Evolutionary conservation across 306 rosid genomes (phyloP).

Genomic region (Begonia peltatifolia): DNA sequence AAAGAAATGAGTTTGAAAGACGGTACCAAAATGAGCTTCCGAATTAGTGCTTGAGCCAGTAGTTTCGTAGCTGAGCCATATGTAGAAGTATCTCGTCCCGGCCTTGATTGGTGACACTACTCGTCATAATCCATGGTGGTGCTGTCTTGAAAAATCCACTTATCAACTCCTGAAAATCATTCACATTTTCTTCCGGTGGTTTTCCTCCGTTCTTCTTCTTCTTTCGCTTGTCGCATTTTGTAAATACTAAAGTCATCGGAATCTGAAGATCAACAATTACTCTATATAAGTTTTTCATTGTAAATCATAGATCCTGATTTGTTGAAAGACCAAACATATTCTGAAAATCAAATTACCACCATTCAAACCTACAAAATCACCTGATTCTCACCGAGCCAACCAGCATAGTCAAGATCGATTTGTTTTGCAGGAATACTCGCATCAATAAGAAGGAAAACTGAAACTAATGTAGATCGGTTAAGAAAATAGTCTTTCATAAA

Average conservation of each 20-base stretch:
- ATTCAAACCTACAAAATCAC: slow-evolving; percentile 17
- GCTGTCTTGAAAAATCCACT: slow-evolving; percentile 53
- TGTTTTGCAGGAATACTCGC: slow-evolving; percentile 91
- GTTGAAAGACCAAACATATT: no score
- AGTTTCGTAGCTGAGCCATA: slow-evolving; percentile 88
- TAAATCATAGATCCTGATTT: no score
- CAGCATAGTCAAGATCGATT: slow-evolving; percentile 85
- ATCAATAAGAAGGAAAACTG: slow-evolving; percentile 93
- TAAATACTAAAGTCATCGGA: slow-evolving; percentile 91
- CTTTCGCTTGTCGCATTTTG: slow-evolving; percentile 97
- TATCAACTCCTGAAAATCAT: slow-evolving; percentile 74
- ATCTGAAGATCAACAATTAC: slow-evolving; percentile 34
- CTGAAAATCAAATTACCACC: background rate
- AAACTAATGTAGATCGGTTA: slow-evolving; percentile 66
- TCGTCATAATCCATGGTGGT: slow-evolving; percentile 99
- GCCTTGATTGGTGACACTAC: slow-evolving; percentile 83
- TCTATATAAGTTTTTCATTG: no score
- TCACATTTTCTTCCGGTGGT: slow-evolving; percentile 74
- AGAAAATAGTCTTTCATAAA: slow-evolving; percentile 91
- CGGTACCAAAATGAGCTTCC: no score
- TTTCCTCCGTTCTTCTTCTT: slow-evolving; percentile 88
- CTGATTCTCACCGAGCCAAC: slow-evolving; percentile 97
- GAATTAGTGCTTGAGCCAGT: slow-evolving; percentile 83
- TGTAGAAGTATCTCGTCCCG: slow-evolving; percentile 90
- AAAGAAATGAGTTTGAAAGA: no score